These are phyloP conservation scores for Tetraselmis striata DNA, from an alignment of 139 green algal species.

Conservation along the genomic window DNA sequence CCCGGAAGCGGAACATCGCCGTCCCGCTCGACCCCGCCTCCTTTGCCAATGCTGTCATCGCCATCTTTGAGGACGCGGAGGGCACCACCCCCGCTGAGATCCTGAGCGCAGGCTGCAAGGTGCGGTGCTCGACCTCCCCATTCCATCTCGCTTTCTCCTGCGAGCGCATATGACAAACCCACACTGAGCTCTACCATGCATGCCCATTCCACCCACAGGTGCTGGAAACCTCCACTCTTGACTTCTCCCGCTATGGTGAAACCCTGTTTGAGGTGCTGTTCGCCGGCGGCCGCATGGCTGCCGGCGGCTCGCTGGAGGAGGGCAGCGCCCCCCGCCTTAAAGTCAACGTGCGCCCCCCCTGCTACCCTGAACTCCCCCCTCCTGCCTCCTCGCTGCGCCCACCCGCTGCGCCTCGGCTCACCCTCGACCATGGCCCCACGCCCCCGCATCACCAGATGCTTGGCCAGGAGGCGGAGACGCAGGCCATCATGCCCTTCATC, in stretches of 20 bases:
- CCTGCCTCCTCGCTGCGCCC: background rate
- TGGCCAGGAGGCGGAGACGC: constrained; percentile 30
- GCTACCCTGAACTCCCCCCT: no score
- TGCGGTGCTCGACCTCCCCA: background rate
- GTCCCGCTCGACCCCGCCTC: constrained; percentile 85
- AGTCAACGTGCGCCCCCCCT: no score
- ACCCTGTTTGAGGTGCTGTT: constrained; percentile 94
- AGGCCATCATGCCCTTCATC: constrained; percentile 73
- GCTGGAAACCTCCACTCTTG: constrained; percentile 75
- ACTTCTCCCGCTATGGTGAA: constrained; percentile 92
- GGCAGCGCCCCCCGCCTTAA: constrained; percentile 55
- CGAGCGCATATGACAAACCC: background rate
- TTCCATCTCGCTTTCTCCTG: no score
- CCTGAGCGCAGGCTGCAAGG: constrained; percentile 70
- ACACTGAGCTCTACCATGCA: constrained; percentile 10
- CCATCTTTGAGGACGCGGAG: constrained; percentile 71
- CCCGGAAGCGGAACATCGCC: constrained; percentile 93
- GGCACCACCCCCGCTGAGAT: constrained; percentile 50
- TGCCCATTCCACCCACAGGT: constrained; percentile 22
- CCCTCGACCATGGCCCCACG: background rate
- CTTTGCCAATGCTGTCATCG: constrained; percentile 84
- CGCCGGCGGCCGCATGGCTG: constrained; percentile 68
- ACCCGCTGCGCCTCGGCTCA: background rate
- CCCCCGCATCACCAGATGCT: constrained; percentile 50
- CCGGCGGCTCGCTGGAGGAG: constrained; percentile 61